Base-by-base conservation (phyloP, 2,329 filamentous ascomycete species). In the Penicillium frequentans region DNA sequence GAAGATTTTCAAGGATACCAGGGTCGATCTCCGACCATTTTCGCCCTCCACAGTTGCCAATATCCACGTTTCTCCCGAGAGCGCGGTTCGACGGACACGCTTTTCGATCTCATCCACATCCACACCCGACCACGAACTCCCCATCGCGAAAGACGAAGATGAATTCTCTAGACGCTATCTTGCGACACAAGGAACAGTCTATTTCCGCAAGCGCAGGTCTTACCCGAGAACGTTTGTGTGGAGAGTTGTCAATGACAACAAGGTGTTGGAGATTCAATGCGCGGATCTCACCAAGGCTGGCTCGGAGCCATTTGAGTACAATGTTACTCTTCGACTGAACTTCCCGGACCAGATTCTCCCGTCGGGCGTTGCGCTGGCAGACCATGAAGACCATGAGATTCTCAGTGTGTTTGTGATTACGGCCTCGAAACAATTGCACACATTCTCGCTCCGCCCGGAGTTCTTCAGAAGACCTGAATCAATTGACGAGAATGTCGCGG, bases 161-260 rank as follows among this genome's bases (percentile, higher is more conserved):
- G 79, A 84, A 10, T 96, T 96, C 70, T 85, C 87, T 63, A 80
- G 84, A 58, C 87, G 85, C 61, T 85, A 90, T 70, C 79, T 97
- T 52, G 91, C 93, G 26, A 87, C 82, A 2, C 85, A 92, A 31
- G 89, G 91, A 27, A 91, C 91, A 2, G 83, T 98, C 55, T 96
- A 91, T 78, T 92, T 96, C 75, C 87, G 95, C 54, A 84, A 85
- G 73, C 84, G 89, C 73, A 86, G 89, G 69, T 81, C 84, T 62
- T 87, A 89, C 62, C 95, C 95, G 39, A 87, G 90, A 70, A 91
- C 86, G 74, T 96, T 98, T 71, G 82, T 96, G 48, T 99, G 95
- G 95, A 86, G 93, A 65, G 83, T 98, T 39, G 78, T 97, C 59
- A 89, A 96, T 69, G 86, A 91, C 67, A 86, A 87, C 68, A 90